These are phyloP conservation scores for Ogataea paradorogensis DNA, from an alignment of 805 yeast species.

Conservation along the genomic window DNA sequence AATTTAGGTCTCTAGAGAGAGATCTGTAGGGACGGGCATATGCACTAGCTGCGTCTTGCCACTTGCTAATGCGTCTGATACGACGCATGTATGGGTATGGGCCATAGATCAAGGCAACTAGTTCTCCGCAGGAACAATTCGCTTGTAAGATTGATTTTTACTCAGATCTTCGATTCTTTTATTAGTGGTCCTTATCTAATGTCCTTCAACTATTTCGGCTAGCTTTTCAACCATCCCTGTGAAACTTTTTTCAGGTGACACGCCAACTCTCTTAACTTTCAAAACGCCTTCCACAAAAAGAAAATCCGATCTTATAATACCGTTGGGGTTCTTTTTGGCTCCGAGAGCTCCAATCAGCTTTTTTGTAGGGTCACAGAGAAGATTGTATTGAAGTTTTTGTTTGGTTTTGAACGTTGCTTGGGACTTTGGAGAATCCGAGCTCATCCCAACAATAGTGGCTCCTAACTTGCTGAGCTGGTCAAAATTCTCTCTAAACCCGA, in stretches of 20 bases:
- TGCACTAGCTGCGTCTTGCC: background rate
- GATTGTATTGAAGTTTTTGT: slow-evolving; percentile 67
- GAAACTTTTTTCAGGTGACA: slow-evolving; percentile 60
- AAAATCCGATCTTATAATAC: slow-evolving; percentile 90
- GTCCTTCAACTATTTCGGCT: slow-evolving; percentile 33
- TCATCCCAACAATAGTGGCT: slow-evolving; percentile 71
- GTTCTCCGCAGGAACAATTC: background rate
- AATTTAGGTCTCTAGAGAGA: too few relatives aligned
- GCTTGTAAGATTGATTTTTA: background rate
- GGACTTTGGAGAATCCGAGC: slow-evolving; percentile 77
- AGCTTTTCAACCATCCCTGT: slow-evolving; percentile 58
- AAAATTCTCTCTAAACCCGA: slow-evolving; percentile 75
- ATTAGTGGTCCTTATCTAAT: too few relatives aligned
- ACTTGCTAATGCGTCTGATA: background rate
- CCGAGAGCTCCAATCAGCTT: slow-evolving; percentile 72
- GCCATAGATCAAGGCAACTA: background rate
- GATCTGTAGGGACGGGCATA: background rate
- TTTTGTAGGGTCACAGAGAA: slow-evolving; percentile 73
- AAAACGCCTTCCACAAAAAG: slow-evolving; percentile 77
- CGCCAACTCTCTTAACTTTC: slow-evolving; percentile 46
- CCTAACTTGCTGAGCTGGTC: slow-evolving; percentile 45
- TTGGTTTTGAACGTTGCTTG: slow-evolving; percentile 75
- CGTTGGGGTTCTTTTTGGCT: slow-evolving; percentile 73
- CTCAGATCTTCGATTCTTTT: too few relatives aligned
- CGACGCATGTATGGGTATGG: background rate